Percentiles rank a stretch among this genome's conserved stretches.
phyloP scores from a whole-genome alignment of 2,329 filamentous ascomycete species.

The Gliomastix tumulicola region DNA sequence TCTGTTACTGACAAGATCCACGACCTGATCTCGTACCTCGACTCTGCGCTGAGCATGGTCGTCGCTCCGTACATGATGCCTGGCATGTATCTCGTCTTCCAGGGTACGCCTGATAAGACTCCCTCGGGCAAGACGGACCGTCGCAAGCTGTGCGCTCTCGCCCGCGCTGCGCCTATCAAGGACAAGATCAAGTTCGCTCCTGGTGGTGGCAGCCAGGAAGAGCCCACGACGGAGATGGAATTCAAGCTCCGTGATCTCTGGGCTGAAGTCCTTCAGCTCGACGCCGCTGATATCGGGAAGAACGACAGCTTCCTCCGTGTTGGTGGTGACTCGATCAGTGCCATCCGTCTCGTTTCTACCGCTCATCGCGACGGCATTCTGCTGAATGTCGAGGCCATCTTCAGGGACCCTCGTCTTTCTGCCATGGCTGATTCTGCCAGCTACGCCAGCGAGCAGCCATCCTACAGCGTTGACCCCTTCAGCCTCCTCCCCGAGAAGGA shows the following conservation, averaged over 20 bases:
- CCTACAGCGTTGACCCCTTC: background rate
- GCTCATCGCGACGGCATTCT: background rate
- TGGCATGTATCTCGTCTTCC: constrained; percentile 6
- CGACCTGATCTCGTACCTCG: constrained; percentile 3
- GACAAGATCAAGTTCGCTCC: background rate
- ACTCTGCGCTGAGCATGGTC: constrained; percentile 4
- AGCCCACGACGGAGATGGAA: constrained; percentile 1
- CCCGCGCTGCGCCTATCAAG: background rate
- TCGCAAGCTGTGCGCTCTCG: constrained; percentile 1
- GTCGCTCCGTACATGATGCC: constrained; percentile 9
- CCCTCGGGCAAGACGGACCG: constrained; percentile 7
- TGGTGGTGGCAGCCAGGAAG: background rate
- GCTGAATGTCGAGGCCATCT: constrained; percentile 1
- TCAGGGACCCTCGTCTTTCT: background rate
- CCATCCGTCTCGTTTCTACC: constrained; percentile 4
- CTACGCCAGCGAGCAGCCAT: background rate
- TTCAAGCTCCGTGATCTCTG: constrained; percentile 1
- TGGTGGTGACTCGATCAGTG: constrained; percentile 10
- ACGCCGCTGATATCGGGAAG: constrained; percentile 3
- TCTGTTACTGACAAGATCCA: constrained; percentile 3
- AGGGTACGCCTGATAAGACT: constrained; percentile 6
- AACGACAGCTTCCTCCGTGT: constrained; percentile 8
- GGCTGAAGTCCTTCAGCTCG: constrained; percentile 3
- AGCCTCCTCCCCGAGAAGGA: background rate
- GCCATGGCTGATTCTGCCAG: background rate